Conservation (phyloP, 345 rosid genomes). For the Salix viminalis region DNA sequence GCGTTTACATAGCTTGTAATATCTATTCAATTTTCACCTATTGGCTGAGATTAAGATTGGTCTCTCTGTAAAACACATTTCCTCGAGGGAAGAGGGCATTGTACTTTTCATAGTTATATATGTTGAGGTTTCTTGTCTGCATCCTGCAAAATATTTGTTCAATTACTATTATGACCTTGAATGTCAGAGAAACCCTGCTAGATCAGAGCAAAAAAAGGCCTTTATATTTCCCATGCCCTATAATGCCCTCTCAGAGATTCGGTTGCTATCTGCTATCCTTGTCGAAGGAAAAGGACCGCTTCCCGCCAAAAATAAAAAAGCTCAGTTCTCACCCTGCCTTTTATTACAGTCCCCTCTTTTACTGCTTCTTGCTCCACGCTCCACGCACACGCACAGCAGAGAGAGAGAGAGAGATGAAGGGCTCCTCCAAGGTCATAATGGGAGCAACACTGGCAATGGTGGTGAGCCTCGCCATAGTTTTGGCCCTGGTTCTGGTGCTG, state of each 20-base stretch:
- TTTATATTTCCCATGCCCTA: conserved; percentile 28
- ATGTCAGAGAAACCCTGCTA: background rate
- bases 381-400: background rate
- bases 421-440: conserved; percentile 72
- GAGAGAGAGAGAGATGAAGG: conserved; percentile 44
- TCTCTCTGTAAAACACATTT: background rate
- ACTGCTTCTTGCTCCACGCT: background rate
- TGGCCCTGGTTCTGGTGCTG: conserved; percentile 63
- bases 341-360: conserved; percentile 5
- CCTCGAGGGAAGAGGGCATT: background rate
- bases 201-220: conserved; percentile 13
- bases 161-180: conserved; percentile 25
- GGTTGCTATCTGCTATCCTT: conserved; percentile 9
- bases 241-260: conserved; percentile 22
- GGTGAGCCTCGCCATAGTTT: conserved; percentile 64
- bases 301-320: conserved; percentile 39
- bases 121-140: no score
- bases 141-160: background rate
- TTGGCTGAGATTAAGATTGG: conserved; percentile 2
- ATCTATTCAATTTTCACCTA: conserved; percentile 6
- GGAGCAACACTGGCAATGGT: conserved; percentile 85
- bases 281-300: conserved; percentile 26
- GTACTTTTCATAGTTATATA: no score
- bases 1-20: conserved; percentile 9
- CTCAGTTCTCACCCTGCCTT: conserved; percentile 2